phyloP scores from a whole-genome alignment of 257 asterid species.

The Penstemon newberryi region DNA sequence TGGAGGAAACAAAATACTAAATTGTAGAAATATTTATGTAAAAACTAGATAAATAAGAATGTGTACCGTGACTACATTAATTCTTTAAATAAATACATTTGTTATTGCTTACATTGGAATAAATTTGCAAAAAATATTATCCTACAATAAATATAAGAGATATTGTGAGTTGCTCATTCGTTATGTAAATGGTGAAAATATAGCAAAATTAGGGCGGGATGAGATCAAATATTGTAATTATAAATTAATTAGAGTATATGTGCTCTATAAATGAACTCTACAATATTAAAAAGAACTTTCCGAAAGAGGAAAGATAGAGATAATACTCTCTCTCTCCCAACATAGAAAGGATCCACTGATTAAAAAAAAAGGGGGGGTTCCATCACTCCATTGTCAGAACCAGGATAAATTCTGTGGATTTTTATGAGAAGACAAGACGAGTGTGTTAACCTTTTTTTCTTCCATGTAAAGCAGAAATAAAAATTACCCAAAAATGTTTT shows the following conservation, averaged over 20 bases:
- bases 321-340: slow-evolving; percentile 34
- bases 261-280: slow-evolving; percentile 24
- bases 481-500: neutral
- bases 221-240: neutral
- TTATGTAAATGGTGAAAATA: slow-evolving; percentile 10
- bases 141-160: too few species aligned
- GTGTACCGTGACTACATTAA: neutral
- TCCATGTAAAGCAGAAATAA: too few species aligned
- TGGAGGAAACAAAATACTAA: too few species aligned
- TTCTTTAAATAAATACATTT: neutral
- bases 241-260: too few species aligned
- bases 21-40: too few species aligned
- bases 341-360: slow-evolving; percentile 24
- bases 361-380: too few species aligned
- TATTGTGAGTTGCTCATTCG: too few species aligned
- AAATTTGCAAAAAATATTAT: neutral
- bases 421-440: too few species aligned
- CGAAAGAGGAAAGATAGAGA: slow-evolving; percentile 36
- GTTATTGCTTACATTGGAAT: neutral
- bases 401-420: slow-evolving; percentile 5
- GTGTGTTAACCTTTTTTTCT: too few species aligned
- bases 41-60: neutral
- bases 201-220: slow-evolving; percentile 62
- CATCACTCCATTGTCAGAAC: slow-evolving; percentile 20
- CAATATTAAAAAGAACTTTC: slow-evolving; percentile 27